These are phyloP conservation scores for Boletus rubropictus DNA, from an alignment of 768 basidiomycete genomes.

Conservation along the genomic window DNA sequence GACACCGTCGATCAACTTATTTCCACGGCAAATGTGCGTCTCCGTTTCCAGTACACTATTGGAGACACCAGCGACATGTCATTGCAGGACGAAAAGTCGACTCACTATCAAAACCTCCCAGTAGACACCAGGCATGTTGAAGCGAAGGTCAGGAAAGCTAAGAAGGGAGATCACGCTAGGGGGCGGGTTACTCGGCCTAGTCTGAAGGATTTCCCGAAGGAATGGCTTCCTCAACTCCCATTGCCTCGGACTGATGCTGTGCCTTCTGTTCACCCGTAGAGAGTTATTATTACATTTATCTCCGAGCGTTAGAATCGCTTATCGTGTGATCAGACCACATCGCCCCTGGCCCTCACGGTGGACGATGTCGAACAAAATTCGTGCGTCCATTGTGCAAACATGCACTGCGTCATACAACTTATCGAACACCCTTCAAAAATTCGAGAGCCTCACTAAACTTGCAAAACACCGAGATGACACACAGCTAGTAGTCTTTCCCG, in stretches of 20 bases:
- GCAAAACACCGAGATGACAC: slow-evolving; percentile 43
- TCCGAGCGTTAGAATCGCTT: not conserved
- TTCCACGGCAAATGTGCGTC: slow-evolving; percentile 78
- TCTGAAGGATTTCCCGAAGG: slow-evolving; percentile 74
- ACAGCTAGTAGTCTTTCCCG: slow-evolving; percentile 51
- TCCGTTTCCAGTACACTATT: not conserved
- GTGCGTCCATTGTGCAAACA: slow-evolving; percentile 50
- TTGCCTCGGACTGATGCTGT: slow-evolving; percentile 2
- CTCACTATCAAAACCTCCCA: slow-evolving; percentile 57
- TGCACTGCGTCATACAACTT: slow-evolving; percentile 44
- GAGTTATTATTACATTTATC: slow-evolving; percentile 3
- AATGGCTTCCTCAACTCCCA: slow-evolving; percentile 67
- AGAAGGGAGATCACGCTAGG: slow-evolving; percentile 63
- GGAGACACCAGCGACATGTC: slow-evolving; percentile 11
- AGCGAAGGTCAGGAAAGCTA: slow-evolving; percentile 65
- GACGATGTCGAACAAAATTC: slow-evolving; percentile 32
- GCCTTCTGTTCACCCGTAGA: slow-evolving; percentile 9
- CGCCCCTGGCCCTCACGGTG: not conserved
- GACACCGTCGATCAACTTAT: slow-evolving; percentile 78
- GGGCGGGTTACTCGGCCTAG: slow-evolving; percentile 55
- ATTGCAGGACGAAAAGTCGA: slow-evolving; percentile 32
- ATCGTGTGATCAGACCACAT: not conserved
- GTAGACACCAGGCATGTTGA: slow-evolving; percentile 78
- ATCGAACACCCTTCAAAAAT: slow-evolving; percentile 43
- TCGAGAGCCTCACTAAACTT: slow-evolving; percentile 40